Conservation (phyloP, 495 filamentous ascomycete species). For the Parathielavia hyrcaniae region DNA sequence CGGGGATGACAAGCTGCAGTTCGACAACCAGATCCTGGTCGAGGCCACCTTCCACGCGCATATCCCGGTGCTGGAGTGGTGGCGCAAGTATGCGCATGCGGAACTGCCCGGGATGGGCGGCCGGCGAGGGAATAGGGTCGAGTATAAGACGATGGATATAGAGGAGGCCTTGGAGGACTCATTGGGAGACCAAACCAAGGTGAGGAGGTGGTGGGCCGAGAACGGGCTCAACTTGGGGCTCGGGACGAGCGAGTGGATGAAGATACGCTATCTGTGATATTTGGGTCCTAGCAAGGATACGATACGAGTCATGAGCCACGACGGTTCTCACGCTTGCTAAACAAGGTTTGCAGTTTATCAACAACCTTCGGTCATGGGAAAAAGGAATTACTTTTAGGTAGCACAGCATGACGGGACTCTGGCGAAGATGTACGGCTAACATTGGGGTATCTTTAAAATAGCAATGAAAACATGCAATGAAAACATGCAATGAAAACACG, state of each 20-base stretch:
- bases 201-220: constrained; percentile 80
- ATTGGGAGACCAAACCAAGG: constrained; percentile 60
- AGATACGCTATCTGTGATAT: constrained; percentile 38
- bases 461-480: too few species aligned
- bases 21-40: constrained; percentile 82
- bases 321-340: too few species aligned
- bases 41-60: constrained; percentile 83
- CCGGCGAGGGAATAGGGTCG: constrained; percentile 50
- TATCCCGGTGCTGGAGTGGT: constrained; percentile 82
- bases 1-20: constrained; percentile 74
- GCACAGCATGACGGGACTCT: neutral
- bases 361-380: neutral
- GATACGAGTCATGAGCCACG: neutral
- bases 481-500: too few species aligned
- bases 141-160: constrained; percentile 93
- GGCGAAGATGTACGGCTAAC: neutral
- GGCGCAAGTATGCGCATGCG: constrained; percentile 65
- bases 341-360: too few species aligned
- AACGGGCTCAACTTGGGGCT: constrained; percentile 84
- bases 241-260: constrained; percentile 91
- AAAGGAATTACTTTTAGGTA: neutral
- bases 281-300: neutral
- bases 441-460: constrained; percentile 8
- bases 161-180: constrained; percentile 90
- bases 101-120: constrained; percentile 41